Evolutionary conservation across 2,329 filamentous ascomycete species (phyloP).

Genomic region (Talaromyces albobiverticillius): DNA sequence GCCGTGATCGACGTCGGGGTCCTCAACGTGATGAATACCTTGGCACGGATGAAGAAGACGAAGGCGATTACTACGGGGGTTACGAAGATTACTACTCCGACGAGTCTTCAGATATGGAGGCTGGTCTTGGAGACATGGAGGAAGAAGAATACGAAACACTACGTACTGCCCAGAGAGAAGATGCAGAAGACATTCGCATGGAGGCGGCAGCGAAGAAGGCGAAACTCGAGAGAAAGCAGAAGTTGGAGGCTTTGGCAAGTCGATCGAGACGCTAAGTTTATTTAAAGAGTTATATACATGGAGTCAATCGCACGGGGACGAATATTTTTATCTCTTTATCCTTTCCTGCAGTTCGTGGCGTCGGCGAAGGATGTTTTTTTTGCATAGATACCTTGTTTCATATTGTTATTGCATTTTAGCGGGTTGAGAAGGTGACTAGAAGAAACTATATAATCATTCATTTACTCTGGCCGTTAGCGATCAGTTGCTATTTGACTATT

Average conservation of each 20-base stretch:
- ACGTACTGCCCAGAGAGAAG: conserved; percentile 41
- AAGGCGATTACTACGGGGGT: conserved; percentile 39
- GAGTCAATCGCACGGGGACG: too few relatives aligned
- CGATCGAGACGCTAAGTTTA: conserved; percentile 29
- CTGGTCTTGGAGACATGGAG: conserved; percentile 45
- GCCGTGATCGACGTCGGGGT: conserved; percentile 25
- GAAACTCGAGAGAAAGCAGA: conserved; percentile 46
- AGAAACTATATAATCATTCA: conserved; percentile 2
- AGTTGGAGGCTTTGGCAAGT: conserved; percentile 37
- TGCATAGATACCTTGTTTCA: conserved; percentile 10
- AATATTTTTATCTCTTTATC: conserved; percentile 16
- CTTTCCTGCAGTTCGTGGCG: conserved; percentile 22
- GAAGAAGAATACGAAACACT: conserved; percentile 44
- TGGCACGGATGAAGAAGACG: conserved; percentile 48
- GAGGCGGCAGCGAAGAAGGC: conserved; percentile 46
- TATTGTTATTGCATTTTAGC: conserved; percentile 15
- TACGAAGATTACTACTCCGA: conserved; percentile 45
- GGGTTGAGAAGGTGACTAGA: conserved; percentile 11
- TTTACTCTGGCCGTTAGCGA: not conserved
- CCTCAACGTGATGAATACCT: conserved; percentile 42
- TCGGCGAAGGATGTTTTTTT: conserved; percentile 22
- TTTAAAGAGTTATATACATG: too few relatives aligned
- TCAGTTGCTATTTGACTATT: not conserved
- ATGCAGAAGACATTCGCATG: conserved; percentile 43
- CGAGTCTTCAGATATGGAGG: conserved; percentile 51